Evolutionary conservation across 2,329 filamentous ascomycete genomes (phyloP).

Genomic region (Juglanconis juglandina): DNA sequence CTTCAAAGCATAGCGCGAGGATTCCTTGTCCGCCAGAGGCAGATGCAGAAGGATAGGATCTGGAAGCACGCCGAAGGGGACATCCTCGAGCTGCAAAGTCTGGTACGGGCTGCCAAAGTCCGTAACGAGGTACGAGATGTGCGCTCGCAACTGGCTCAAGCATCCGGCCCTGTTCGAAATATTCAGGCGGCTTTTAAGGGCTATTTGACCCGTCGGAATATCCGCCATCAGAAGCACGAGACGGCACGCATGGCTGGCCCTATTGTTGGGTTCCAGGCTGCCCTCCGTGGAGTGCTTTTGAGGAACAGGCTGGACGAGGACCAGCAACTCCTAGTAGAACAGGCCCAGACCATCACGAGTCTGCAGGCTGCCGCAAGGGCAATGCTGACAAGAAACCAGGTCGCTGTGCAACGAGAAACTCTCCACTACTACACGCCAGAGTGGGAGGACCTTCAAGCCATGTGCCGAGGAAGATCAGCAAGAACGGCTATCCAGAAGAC

Average conservation of each 20-base stretch:
- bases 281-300: slow-evolving; percentile 59
- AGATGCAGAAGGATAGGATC: slow-evolving; percentile 60
- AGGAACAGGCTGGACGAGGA: slow-evolving; percentile 55
- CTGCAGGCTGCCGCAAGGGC: slow-evolving; percentile 68
- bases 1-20: slow-evolving; percentile 79
- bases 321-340: slow-evolving; percentile 47
- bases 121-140: slow-evolving; percentile 55
- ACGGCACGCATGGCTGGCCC: slow-evolving; percentile 49
- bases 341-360: slow-evolving; percentile 47
- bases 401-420: slow-evolving; percentile 47
- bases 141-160: slow-evolving; percentile 58
- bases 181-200: slow-evolving; percentile 67
- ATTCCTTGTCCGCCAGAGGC: slow-evolving; percentile 64
- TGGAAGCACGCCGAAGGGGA: slow-evolving; percentile 69
- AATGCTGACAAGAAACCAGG: slow-evolving; percentile 53
- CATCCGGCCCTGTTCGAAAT: slow-evolving; percentile 60
- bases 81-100: slow-evolving; percentile 76
- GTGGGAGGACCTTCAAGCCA: slow-evolving; percentile 50
- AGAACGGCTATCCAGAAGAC: slow-evolving; percentile 42
- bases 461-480: slow-evolving; percentile 44
- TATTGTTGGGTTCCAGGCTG: slow-evolving; percentile 61
- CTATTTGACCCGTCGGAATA: slow-evolving; percentile 58
- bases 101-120: slow-evolving; percentile 67
- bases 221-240: slow-evolving; percentile 54
- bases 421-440: slow-evolving; percentile 47